Conservation (phyloP, 176 grass and related monocot species). For the Triticum dicoccoides region DNA sequence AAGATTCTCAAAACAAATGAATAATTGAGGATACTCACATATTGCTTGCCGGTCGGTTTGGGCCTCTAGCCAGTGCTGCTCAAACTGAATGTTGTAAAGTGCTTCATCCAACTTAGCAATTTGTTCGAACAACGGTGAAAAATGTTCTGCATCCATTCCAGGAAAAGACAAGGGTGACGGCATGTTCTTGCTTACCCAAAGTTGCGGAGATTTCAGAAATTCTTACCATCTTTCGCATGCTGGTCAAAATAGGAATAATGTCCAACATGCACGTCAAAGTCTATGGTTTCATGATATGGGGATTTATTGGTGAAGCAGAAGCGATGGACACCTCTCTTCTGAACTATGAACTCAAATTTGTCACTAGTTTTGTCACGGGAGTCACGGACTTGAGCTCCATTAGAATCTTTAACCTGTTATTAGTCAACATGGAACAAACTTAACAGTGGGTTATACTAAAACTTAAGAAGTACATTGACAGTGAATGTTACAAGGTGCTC, state of each 20-base stretch:
- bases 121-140: conserved; percentile 86
- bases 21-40: conserved; percentile 37
- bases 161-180: not conserved
- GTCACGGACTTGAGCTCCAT: conserved; percentile 67
- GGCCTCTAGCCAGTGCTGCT: conserved; percentile 98
- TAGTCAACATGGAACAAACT: conserved; percentile 9
- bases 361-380: conserved; percentile 83
- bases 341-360: conserved; percentile 95
- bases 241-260: conserved; percentile 95
- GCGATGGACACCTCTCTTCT: conserved; percentile 79
- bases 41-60: conserved; percentile 98
- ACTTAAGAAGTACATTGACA: not conserved
- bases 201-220: conserved; percentile 1
- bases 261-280: conserved; percentile 93
- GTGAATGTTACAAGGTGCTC: not conserved
- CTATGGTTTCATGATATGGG: conserved; percentile 93
- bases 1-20: not conserved
- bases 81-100: conserved; percentile 98
- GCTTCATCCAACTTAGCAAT: conserved; percentile 96
- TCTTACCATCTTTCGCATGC: conserved; percentile 96
- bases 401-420: conserved; percentile 79
- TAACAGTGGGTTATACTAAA: not conserved
- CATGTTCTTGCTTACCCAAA: not conserved
- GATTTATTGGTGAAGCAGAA: conserved; percentile 96
- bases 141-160: conserved; percentile 71